A percentile compares a stretch with the other conserved stretches of the same genome.
Evolutionary conservation across 2,329 filamentous ascomycete genomes (phyloP).

Genomic region (Penicillium hordei): DNA sequence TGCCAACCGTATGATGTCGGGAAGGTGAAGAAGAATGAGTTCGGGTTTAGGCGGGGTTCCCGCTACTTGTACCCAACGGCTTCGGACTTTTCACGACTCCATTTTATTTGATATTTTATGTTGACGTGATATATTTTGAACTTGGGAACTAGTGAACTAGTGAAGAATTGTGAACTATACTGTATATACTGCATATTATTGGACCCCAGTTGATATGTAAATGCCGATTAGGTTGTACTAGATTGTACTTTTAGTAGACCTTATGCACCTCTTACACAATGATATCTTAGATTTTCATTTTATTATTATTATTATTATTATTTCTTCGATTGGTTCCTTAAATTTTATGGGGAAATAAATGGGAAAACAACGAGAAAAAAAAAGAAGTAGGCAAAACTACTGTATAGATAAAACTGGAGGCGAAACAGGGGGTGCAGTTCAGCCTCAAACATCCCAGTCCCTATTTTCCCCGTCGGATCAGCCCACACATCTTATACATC

Average conservation of each 20-base stretch:
- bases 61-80: constrained; percentile 7
- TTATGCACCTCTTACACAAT: neutral
- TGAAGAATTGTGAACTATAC: neutral
- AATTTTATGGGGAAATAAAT: neutral
- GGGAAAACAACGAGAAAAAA: too few species aligned
- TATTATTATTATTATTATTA: too few species aligned
- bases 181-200: neutral
- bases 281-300: neutral
- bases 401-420: neutral
- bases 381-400: too few species aligned
- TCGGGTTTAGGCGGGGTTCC: constrained; percentile 12
- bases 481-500: neutral
- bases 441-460: neutral
- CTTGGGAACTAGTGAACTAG: neutral
- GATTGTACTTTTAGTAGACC: neutral
- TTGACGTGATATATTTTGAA: neutral
- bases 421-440: neutral
- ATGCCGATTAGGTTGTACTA: neutral
- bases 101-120: neutral
- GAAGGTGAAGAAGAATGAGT: constrained; percentile 5
- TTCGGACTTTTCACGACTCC: constrained; percentile 1
- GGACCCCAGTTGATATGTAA: neutral
- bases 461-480: constrained; percentile 8
- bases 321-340: neutral
- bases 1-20: constrained; percentile 1